Base-by-base conservation (phyloP, 148 eudicot genomes). In the Chenopodium berlandieri region DNA sequence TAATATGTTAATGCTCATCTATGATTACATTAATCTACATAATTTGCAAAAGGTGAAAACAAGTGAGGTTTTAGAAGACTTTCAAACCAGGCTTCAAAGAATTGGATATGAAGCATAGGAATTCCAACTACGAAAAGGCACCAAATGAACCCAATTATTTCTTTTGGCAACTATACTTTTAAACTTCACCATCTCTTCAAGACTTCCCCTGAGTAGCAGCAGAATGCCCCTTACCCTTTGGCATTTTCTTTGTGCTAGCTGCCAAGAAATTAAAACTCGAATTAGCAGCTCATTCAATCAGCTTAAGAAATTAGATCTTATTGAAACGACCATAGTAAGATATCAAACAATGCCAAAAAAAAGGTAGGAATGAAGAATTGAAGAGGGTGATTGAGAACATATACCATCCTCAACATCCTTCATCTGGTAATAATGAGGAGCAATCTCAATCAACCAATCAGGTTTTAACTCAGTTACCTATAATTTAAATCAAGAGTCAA, bases 361-460 rank as follows among this genome's bases (percentile, higher is more conserved):
- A 9, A 52, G 48, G 80, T 79, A 31, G 82, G 81, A 83, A 73
- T 83, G 63, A 73, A 63, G 69, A 64, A 27, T 27, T 27, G 27
- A 27, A 27, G 27, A 27, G 27, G 27, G 27, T 27, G 27, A 27
- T 27, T 27, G 22, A 32, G 80, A 80, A 52, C 71, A 52, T 75
- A 27, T 89, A 94, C 98, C 27, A 83, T 93, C 98, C 86, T 94
- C 97, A 13, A 94, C 97, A 81, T 94, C 97, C 81, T 94, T 94
- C 88, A 88, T 23, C 65, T 93, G 94, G 81, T 94, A 94, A 78
- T 90, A 94, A 64, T 93, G 98, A 34, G 97, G 98, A 71, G 98
- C 98, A 27, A 94, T 94, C 85, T 94, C 98, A 54, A 94, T 92
- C 79, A 94, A 82, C 98, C 98, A 94, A 27, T 93, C 97, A 5